Conservation (phyloP, 2,329 filamentous ascomycete genomes). For the Claviceps quebecensis region DNA sequence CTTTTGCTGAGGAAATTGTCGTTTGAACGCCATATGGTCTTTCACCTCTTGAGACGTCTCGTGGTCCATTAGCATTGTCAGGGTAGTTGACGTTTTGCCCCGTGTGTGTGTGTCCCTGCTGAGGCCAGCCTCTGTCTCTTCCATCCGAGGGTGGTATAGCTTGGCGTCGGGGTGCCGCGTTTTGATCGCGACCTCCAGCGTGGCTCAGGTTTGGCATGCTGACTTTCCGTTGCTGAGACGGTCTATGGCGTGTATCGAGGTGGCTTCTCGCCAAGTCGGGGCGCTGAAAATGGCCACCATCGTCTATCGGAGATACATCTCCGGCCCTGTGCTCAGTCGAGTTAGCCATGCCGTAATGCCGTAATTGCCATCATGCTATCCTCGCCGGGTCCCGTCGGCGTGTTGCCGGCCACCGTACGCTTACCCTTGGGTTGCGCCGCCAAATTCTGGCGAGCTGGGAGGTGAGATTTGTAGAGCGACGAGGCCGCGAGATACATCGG, state of each 20-base stretch:
- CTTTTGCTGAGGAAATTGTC: constrained; percentile 12
- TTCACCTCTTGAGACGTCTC: not conserved
- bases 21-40: not conserved
- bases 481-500: constrained; percentile 18
- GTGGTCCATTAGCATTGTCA: not conserved
- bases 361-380: not conserved
- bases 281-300: constrained; percentile 22
- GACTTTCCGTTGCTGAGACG: constrained; percentile 4
- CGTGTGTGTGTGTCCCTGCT: constrained; percentile 1
- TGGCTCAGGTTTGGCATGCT: not conserved
- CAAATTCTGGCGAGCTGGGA: constrained; percentile 40
- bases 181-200: not conserved
- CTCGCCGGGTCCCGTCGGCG: not conserved
- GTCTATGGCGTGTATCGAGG: constrained; percentile 8
- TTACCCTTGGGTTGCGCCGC: constrained; percentile 25
- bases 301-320: constrained; percentile 41
- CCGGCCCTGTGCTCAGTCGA: constrained; percentile 11
- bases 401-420: constrained; percentile 8
- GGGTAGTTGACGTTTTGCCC: not conserved
- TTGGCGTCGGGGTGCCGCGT: not conserved
- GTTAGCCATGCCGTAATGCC: not conserved
- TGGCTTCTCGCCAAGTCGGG: constrained; percentile 7
- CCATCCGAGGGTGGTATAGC: not conserved
- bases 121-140: not conserved
- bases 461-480: constrained; percentile 37